Evolutionary conservation across 495 filamentous ascomycete species (phyloP), one percentile per base, ranked within the genome.

Genomic region (Oleoguttula mirabilis): DNA sequence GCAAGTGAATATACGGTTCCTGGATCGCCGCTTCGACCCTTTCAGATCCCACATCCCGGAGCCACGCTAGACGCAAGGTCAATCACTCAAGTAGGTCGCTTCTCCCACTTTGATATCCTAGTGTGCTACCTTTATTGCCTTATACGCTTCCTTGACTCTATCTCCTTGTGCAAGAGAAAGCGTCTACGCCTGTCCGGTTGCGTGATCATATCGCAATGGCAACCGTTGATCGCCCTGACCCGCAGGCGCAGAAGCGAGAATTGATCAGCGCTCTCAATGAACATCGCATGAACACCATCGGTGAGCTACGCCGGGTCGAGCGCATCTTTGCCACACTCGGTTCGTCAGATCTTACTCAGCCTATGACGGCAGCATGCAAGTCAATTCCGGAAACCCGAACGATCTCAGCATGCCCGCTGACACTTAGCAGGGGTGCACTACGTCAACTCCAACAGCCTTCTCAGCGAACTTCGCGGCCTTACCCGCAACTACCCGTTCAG

Each of bases 251-350:
- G 43, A 64, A 70, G 42, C 64, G 64, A 14, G 66, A 68, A 42
- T 57, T 75, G 43, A 57, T 73, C 23, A 55, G 62, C 23, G 64
- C 71, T 2, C 66, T 86, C 8, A 66, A 65, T 14, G 74, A 76
- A 6, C 78, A 77, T 45, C 70, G 74, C 7, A 63, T 84, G 55
- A 86, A 83, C 55, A 85, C 81, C 10, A 60, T 87, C 7, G 78
- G 77, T 1, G 81, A 84, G 41, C 67, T 87, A 16, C 76, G 82
- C 51, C 77, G 79, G 6, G 78, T 84, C 53, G 82, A 87, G 59
- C 73, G 74, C 19, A 64, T 75, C 12, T 73, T 80, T 28, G 69
- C 74, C 2, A 54, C 62, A 16, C 62, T 73, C 45, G 66, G 70
- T 30, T 58, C 62, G 25, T 62, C 65, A 10, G 73, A 77, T 39